Conservation (phyloP, 2,329 filamentous ascomycete genomes). For the Penicillium vulpinum region DNA sequence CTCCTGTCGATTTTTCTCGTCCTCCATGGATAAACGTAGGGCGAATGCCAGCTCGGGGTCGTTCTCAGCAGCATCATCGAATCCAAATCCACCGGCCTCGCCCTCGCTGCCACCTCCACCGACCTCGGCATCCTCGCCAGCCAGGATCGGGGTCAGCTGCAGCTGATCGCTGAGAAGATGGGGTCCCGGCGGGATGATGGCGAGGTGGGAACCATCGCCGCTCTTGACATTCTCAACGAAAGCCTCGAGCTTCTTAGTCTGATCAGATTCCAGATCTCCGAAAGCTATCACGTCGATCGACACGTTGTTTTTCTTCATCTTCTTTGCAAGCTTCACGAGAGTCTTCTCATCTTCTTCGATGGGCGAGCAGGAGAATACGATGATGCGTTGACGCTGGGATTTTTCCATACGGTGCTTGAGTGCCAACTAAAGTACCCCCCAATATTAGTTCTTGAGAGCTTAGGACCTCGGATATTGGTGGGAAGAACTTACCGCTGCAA, state of each 20-base stretch:
- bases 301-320: conserved; percentile 98
- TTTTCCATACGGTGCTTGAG: conserved; percentile 98
- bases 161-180: conserved; percentile 92
- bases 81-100: conserved; percentile 62
- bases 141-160: conserved; percentile 82
- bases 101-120: conserved; percentile 50
- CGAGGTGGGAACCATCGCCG: conserved; percentile 85
- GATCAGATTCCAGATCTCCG: conserved; percentile 87
- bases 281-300: conserved; percentile 94
- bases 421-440: conserved; percentile 66
- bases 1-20: conserved; percentile 92
- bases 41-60: conserved; percentile 94
- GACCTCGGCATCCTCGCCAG: conserved; percentile 70
- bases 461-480: background rate
- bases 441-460: conserved; percentile 12
- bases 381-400: conserved; percentile 91
- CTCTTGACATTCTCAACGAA: conserved; percentile 94
- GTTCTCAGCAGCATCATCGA: conserved; percentile 77
- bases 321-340: conserved; percentile 85
- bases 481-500: conserved; percentile 72
- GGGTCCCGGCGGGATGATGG: conserved; percentile 84
- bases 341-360: conserved; percentile 87
- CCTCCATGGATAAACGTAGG: conserved; percentile 95
- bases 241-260: conserved; percentile 81
- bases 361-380: conserved; percentile 94